Evolutionary conservation across 2,329 filamentous ascomycete genomes (phyloP).

Genomic region (Acephala macrosclerotiorum): DNA sequence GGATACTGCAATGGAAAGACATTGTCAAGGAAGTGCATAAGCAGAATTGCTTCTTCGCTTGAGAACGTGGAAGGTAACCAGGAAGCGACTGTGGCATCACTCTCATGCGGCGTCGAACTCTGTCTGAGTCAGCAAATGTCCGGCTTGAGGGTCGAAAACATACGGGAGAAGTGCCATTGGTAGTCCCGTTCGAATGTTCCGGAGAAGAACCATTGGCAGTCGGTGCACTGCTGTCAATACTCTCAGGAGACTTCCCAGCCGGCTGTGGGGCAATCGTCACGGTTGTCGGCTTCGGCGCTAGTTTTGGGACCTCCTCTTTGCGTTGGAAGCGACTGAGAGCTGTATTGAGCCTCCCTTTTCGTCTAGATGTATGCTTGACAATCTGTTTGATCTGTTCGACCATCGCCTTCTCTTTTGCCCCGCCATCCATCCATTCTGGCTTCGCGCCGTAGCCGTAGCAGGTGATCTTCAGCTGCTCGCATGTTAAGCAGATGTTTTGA

Average conservation of each 20-base stretch:
- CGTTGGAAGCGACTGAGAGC: slow-evolving; percentile 9
- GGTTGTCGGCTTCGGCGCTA: slow-evolving; percentile 31
- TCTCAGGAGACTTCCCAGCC: not conserved
- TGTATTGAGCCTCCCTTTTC: slow-evolving; percentile 42
- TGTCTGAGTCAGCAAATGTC: not conserved
- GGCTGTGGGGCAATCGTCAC: not conserved
- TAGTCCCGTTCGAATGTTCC: not conserved
- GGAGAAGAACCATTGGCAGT: not conserved
- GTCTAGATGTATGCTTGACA: slow-evolving; percentile 54
- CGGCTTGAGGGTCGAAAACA: not conserved
- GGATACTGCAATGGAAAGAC: slow-evolving; percentile 70
- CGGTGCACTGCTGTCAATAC: not conserved
- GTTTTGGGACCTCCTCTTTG: slow-evolving; percentile 21
- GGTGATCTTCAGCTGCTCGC: slow-evolving; percentile 64
- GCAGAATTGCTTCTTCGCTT: slow-evolving; percentile 15
- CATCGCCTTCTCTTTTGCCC: slow-evolving; percentile 53
- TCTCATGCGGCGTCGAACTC: not conserved
- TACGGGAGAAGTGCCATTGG: slow-evolving; percentile 13
- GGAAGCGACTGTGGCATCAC: not conserved
- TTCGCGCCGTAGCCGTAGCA: slow-evolving; percentile 58
- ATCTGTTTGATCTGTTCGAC: slow-evolving; percentile 62
- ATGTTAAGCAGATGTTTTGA: slow-evolving; percentile 64
- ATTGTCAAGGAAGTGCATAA: slow-evolving; percentile 62
- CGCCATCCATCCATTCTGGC: slow-evolving; percentile 46
- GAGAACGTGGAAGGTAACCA: not conserved